These are phyloP conservation scores for Stagonosporopsis tanaceti DNA, from an alignment of 2,329 filamentous ascomycete species.

Conservation along the genomic window DNA sequence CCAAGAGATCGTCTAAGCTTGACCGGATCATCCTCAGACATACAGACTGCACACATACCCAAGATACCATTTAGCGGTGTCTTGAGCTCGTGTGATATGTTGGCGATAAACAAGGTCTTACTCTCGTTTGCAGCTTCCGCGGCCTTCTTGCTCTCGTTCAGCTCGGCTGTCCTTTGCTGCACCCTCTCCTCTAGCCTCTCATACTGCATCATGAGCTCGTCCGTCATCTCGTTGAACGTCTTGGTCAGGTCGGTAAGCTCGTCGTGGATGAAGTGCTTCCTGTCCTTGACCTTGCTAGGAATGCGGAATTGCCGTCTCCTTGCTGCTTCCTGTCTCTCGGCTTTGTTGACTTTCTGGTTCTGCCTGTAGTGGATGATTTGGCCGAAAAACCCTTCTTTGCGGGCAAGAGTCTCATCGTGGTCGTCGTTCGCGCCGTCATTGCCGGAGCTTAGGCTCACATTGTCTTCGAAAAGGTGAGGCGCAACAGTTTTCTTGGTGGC, in stretches of 20 bases:
- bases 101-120: conserved; percentile 97
- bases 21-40: conserved; percentile 83
- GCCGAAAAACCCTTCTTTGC: conserved; percentile 56
- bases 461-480: conserved; percentile 65
- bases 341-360: conserved; percentile 43
- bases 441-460: conserved; percentile 48
- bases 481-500: conserved; percentile 78
- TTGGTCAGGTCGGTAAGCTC: conserved; percentile 82
- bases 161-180: conserved; percentile 78
- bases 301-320: conserved; percentile 75
- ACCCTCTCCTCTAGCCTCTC: conserved; percentile 85
- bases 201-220: conserved; percentile 88
- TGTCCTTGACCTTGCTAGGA: conserved; percentile 79
- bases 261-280: conserved; percentile 79
- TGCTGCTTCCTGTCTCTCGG: conserved; percentile 50
- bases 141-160: conserved; percentile 89
- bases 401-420: conserved; percentile 56
- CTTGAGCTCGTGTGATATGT: conserved; percentile 87
- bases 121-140: conserved; percentile 95
- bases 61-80: conserved; percentile 95
- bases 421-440: conserved; percentile 53
- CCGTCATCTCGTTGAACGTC: conserved; percentile 94
- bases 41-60: conserved; percentile 91
- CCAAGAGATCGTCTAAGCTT: conserved; percentile 84
- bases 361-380: conserved; percentile 47